A percentile compares a stretch with the other conserved stretches of the same genome.
Conservation (phyloP, 2,329 filamentous ascomycete species). For the Lasiodiplodia citricola region DNA sequence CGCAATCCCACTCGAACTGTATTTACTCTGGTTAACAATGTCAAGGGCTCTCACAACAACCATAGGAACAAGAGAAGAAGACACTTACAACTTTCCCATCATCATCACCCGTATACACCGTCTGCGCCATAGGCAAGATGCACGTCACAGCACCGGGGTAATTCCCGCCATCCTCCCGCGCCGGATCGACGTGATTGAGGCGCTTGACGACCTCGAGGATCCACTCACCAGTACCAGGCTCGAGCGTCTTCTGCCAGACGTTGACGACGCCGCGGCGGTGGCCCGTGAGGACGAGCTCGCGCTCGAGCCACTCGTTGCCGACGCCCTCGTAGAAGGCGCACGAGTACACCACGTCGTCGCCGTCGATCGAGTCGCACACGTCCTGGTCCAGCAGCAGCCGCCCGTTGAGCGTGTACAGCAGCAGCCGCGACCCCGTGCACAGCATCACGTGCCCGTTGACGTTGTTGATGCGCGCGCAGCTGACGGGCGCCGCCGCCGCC, state of each 20-base stretch:
- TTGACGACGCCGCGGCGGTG: constrained; percentile 85
- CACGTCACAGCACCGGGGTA: constrained; percentile 76
- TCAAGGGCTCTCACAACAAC: constrained; percentile 3
- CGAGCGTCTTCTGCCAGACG: constrained; percentile 64
- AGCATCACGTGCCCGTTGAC: constrained; percentile 88
- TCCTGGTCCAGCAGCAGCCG: constrained; percentile 80
- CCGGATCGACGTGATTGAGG: constrained; percentile 78
- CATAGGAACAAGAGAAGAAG: neutral
- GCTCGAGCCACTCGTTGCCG: constrained; percentile 89
- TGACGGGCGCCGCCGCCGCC: constrained; percentile 40
- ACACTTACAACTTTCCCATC: constrained; percentile 71
- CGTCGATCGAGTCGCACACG: constrained; percentile 70
- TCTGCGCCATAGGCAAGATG: constrained; percentile 79
- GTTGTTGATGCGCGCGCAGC: constrained; percentile 87
- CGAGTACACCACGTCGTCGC: constrained; percentile 72
- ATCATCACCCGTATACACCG: constrained; percentile 93
- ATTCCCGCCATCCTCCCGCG: constrained; percentile 63
- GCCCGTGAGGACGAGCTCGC: constrained; percentile 85
- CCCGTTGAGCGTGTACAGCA: constrained; percentile 88
- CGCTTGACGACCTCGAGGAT: constrained; percentile 77
- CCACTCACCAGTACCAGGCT: constrained; percentile 67
- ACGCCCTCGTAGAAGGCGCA: constrained; percentile 93
- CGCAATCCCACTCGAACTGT: constrained; percentile 64
- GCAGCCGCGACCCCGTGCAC: constrained; percentile 74
- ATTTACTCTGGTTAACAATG: constrained; percentile 11